Conservation (phyloP, 73 alveolate genomes). For the Paramecium caudatum region DNA sequence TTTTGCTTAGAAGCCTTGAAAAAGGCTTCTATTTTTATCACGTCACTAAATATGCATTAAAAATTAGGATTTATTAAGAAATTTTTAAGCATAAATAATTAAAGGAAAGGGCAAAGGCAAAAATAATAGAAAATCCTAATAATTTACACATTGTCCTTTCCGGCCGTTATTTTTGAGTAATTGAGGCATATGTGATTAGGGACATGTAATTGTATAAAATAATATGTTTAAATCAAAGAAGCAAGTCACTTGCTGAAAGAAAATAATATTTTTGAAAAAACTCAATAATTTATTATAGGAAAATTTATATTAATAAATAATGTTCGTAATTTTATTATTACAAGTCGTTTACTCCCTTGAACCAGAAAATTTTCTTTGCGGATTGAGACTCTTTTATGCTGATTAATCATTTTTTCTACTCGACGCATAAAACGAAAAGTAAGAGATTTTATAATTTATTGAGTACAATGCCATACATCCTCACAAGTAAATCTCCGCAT, state of each 20-base stretch:
- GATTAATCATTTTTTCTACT: conserved; percentile 8
- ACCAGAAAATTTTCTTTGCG: neutral
- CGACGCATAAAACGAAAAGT: conserved; percentile 1
- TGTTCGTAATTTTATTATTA: conserved; percentile 27
- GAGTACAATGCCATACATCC: conserved; percentile 54
- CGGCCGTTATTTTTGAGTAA: too few species aligned
- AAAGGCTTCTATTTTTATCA: neutral
- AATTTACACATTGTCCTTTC: too few species aligned
- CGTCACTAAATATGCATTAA: neutral
- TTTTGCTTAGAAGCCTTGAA: too few species aligned
- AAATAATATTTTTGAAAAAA: neutral
- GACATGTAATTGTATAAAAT: neutral
- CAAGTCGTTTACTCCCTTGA: neutral
- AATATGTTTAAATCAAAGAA: neutral
- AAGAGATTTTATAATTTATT: neutral
- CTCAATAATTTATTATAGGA: neutral
- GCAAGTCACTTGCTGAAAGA: neutral
- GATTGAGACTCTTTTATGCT: neutral
- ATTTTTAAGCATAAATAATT: neutral
- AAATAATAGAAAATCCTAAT: too few species aligned
- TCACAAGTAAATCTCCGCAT: conserved; percentile 22
- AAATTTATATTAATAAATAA: neutral
- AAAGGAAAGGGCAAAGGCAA: too few species aligned
- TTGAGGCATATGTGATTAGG: neutral
- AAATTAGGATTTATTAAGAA: neutral